Evolutionary conservation across 148 eudicot genomes (phyloP).

Genomic region (Linanthus parryae): DNA sequence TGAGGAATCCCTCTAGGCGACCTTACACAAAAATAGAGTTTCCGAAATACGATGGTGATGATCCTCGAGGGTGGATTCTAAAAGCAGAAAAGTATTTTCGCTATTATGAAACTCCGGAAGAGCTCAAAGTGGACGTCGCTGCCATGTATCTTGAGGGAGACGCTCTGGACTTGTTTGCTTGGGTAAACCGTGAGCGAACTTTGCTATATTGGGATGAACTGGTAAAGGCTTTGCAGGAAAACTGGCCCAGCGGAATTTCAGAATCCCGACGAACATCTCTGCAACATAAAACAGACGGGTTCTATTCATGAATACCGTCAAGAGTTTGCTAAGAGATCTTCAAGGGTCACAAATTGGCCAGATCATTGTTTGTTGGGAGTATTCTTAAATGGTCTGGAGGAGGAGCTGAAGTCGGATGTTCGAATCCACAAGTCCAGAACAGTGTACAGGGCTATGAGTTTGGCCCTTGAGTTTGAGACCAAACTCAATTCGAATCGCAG

Average conservation of each 20-base stretch:
- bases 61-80: too few species aligned
- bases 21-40: not conserved
- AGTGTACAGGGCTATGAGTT: too few species aligned
- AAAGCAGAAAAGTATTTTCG: too few species aligned
- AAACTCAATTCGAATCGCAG: not conserved
- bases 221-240: not conserved
- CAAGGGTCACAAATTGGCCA: not conserved
- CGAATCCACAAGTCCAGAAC: not conserved
- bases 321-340: not conserved
- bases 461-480: too few species aligned
- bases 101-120: too few species aligned
- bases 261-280: too few species aligned
- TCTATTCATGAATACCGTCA: not conserved
- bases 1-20: not conserved
- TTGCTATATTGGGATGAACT: too few species aligned
- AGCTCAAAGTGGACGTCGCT: too few species aligned
- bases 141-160: too few species aligned
- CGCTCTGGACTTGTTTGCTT: too few species aligned
- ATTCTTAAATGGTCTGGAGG: not conserved
- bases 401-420: not conserved
- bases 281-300: not conserved
- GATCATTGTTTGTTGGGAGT: not conserved
- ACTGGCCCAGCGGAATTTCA: not conserved
- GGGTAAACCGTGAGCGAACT: too few species aligned
- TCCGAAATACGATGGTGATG: too few species aligned